Evolutionary conservation across 1,284 basidiomycete genomes (phyloP).

Genomic region (Athelia psychrophila): DNA sequence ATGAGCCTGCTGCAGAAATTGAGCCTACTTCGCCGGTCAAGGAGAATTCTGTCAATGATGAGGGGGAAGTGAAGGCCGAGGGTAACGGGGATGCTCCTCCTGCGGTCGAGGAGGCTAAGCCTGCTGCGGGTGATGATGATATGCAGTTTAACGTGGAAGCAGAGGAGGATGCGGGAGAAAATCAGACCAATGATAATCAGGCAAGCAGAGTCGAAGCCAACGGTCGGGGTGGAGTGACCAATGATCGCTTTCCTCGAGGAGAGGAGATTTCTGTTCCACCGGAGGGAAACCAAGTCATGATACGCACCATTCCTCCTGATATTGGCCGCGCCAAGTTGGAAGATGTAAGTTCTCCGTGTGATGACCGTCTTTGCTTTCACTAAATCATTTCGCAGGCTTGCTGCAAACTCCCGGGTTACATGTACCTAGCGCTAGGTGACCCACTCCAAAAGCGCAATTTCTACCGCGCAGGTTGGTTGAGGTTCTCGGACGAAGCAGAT

Average conservation of each 20-base stretch:
- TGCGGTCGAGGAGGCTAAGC: slow-evolving; percentile 46
- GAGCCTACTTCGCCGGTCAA: slow-evolving; percentile 44
- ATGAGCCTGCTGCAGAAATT: slow-evolving; percentile 47
- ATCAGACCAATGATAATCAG: slow-evolving; percentile 58
- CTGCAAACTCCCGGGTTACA: slow-evolving; percentile 62
- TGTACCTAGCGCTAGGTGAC: slow-evolving; percentile 87
- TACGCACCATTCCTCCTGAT: slow-evolving; percentile 89
- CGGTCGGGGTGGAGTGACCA: slow-evolving; percentile 38
- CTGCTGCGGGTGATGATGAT: slow-evolving; percentile 47
- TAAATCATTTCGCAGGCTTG: slow-evolving; percentile 45
- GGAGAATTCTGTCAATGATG: slow-evolving; percentile 28
- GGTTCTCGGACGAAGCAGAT: slow-evolving; percentile 80
- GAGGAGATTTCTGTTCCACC: slow-evolving; percentile 76
- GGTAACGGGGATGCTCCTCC: slow-evolving; percentile 30
- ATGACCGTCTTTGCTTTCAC: slow-evolving; percentile 5
- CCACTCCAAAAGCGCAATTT: slow-evolving; percentile 88
- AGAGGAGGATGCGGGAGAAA: slow-evolving; percentile 67
- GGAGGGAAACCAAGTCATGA: slow-evolving; percentile 88
- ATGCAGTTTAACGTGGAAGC: slow-evolving; percentile 65
- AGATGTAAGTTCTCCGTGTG: slow-evolving; percentile 52
- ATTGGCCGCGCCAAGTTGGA: slow-evolving; percentile 86
- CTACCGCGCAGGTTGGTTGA: slow-evolving; percentile 90
- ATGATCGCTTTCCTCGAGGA: slow-evolving; percentile 40
- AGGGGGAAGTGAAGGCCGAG: slow-evolving; percentile 29
- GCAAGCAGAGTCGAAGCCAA: slow-evolving; percentile 52